A percentile compares a stretch with the other conserved stretches of the same genome.
Evolutionary conservation across 2,329 filamentous ascomycete species (phyloP).

Genomic region (Geosmithia flava): DNA sequence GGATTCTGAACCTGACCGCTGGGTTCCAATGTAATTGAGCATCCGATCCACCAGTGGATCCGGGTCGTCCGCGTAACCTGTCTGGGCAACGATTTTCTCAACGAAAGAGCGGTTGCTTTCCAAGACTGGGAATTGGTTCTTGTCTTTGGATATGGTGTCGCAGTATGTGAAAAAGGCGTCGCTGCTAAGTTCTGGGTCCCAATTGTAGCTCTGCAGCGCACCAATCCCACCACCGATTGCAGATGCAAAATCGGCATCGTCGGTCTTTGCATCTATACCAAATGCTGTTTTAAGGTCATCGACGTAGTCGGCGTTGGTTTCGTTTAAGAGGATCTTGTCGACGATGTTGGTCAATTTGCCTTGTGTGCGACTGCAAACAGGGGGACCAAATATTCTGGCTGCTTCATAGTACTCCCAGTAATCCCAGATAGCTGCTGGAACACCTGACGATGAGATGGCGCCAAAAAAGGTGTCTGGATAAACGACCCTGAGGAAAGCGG

Average conservation of each 20-base stretch:
- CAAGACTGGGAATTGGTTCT: constrained; percentile 12
- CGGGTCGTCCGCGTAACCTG: constrained; percentile 35
- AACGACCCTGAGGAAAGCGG: constrained; percentile 60
- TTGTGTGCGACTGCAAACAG: constrained; percentile 51
- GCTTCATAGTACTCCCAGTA: constrained; percentile 55
- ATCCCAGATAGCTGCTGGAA: constrained; percentile 65
- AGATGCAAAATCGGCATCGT: constrained; percentile 35
- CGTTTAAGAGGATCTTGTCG: constrained; percentile 35
- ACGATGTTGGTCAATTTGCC: constrained; percentile 41
- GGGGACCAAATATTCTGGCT: constrained; percentile 32
- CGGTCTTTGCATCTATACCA: constrained; percentile 26
- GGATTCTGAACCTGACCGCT: constrained; percentile 7
- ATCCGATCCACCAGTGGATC: constrained; percentile 26
- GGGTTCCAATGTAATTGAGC: constrained; percentile 37
- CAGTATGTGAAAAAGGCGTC: constrained; percentile 8
- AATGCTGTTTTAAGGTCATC: constrained; percentile 33
- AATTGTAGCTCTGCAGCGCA: constrained; percentile 35
- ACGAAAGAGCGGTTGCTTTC: constrained; percentile 35
- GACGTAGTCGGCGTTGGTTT: constrained; percentile 25
- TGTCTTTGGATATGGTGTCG: constrained; percentile 2
- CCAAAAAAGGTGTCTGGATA: constrained; percentile 74
- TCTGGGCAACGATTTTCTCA: constrained; percentile 73
- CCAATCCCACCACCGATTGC: constrained; percentile 26
- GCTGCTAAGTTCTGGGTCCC: constrained; percentile 38
- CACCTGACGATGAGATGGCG: constrained; percentile 68